A percentile compares a stretch with the other conserved stretches of the same genome.
Conservation (phyloP, 2,329 filamentous ascomycete genomes). For the Aspergillus luchuensis region DNA sequence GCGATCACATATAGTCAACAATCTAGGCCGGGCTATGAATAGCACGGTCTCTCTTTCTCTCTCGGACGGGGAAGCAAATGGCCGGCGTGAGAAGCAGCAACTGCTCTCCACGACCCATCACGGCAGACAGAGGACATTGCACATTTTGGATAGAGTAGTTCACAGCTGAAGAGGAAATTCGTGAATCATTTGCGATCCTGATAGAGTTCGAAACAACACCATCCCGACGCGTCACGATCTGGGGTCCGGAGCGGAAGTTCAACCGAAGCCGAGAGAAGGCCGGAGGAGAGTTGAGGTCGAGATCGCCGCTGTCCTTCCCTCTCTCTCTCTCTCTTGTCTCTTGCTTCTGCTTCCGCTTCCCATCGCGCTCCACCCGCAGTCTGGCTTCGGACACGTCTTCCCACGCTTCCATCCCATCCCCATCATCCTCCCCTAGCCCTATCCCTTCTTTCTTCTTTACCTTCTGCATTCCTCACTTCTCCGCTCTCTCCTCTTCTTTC, state of each 20-base stretch:
- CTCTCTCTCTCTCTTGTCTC: not conserved
- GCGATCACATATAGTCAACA: not conserved
- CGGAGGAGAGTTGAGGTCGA: not conserved
- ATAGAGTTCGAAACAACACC: too few relatives aligned
- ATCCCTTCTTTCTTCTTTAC: not conserved
- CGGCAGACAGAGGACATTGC: too few relatives aligned
- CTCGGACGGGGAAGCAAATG: too few relatives aligned
- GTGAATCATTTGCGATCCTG: not conserved
- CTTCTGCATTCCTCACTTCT: not conserved
- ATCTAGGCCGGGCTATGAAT: not conserved
- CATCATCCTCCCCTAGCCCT: not conserved
- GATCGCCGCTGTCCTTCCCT: slow-evolving; percentile 19
- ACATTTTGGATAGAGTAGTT: not conserved
- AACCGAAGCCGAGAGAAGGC: not conserved
- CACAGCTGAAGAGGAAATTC: not conserved
- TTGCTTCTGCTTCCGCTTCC: slow-evolving; percentile 18
- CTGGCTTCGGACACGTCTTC: slow-evolving; percentile 19
- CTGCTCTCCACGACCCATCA: too few relatives aligned
- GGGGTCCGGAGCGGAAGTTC: slow-evolving; percentile 4
- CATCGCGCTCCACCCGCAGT: slow-evolving; percentile 20
- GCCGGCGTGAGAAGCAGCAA: not conserved
- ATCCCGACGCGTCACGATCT: not conserved
- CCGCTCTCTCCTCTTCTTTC: not conserved
- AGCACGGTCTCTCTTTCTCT: not conserved
- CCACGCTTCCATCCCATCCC: slow-evolving; percentile 11